A percentile compares a stretch with the other conserved stretches of the same genome.
phyloP scores from a whole-genome alignment of 345 rosid species.

The Eucalyptus cloeziana region DNA sequence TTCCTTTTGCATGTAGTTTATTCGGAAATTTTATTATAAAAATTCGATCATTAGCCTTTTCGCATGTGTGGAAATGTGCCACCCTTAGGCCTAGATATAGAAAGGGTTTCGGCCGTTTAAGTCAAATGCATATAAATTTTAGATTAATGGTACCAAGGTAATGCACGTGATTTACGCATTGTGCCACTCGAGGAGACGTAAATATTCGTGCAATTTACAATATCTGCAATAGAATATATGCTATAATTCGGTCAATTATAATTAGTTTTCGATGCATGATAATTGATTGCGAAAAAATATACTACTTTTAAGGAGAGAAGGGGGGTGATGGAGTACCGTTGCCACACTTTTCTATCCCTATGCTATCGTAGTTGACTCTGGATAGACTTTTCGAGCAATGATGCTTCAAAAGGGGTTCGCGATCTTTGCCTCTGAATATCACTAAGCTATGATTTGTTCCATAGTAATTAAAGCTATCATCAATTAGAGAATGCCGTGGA shows the following conservation, averaged over 20 bases:
- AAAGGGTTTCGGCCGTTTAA: not conserved
- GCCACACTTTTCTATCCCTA: not conserved
- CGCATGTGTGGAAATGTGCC: not conserved
- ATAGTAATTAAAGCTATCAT: not conserved
- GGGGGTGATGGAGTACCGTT: rapidly evolving
- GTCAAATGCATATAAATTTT: not conserved
- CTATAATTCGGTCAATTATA: not conserved
- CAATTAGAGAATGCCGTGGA: not conserved
- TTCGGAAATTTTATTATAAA: not conserved
- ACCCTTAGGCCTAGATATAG: not conserved
- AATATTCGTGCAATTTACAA: not conserved
- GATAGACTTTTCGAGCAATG: not conserved
- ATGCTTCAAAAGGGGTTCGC: not conserved
- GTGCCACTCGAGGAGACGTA: not conserved
- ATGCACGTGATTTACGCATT: not conserved
- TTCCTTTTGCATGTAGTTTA: not conserved
- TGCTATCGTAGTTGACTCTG: not conserved
- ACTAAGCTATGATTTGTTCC: not conserved
- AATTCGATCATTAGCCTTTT: not conserved
- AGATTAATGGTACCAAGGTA: not conserved
- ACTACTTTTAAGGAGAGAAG: not conserved
- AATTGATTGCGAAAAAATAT: not conserved
- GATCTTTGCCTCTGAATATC: not conserved
- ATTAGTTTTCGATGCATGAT: not conserved
- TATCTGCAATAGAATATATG: not conserved